These are phyloP conservation scores for Thraustochytrium sp. DNA, from an alignment of 352 stramenopile species.

Conservation along the genomic window DNA sequence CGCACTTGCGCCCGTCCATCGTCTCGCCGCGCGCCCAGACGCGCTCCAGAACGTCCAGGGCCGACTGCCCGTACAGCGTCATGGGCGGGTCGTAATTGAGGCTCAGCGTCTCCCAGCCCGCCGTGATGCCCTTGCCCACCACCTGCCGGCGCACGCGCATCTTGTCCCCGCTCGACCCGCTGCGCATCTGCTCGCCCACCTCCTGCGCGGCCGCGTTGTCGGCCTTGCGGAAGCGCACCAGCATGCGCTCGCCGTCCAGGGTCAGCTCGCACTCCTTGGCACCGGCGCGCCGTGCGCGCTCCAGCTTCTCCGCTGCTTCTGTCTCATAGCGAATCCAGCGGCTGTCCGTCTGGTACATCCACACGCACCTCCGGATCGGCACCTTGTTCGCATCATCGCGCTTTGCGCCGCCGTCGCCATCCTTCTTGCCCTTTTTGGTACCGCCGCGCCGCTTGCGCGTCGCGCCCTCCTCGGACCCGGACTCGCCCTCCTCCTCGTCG, in stretches of 20 bases:
- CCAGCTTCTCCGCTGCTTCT: background rate
- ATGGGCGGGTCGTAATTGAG: conserved; percentile 41
- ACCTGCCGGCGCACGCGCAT: conserved; percentile 42
- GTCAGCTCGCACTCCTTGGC: conserved; percentile 37
- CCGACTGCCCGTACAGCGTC: conserved; percentile 5
- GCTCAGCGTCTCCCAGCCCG: conserved; percentile 44
- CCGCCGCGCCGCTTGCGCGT: background rate
- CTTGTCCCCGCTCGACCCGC: conserved; percentile 5
- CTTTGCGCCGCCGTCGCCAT: background rate
- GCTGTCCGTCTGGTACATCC: conserved; percentile 34
- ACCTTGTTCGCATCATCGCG: background rate
- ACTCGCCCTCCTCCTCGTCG: background rate
- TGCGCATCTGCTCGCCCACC: conserved; percentile 10
- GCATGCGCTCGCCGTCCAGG: background rate
- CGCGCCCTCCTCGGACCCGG: background rate
- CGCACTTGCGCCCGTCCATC: conserved; percentile 39
- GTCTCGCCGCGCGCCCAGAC: conserved; percentile 38
- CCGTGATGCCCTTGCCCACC: conserved; percentile 30
- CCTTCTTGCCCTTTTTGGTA: background rate
- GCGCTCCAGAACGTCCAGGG: conserved; percentile 41
- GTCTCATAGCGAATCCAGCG: background rate
- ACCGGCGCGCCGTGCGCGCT: background rate
- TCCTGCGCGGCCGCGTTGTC: conserved; percentile 26
- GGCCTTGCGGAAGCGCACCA: background rate
- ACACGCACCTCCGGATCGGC: conserved; percentile 3